Conservation (phyloP, 352 stramenopile species). For the Pythium folliculosum region DNA sequence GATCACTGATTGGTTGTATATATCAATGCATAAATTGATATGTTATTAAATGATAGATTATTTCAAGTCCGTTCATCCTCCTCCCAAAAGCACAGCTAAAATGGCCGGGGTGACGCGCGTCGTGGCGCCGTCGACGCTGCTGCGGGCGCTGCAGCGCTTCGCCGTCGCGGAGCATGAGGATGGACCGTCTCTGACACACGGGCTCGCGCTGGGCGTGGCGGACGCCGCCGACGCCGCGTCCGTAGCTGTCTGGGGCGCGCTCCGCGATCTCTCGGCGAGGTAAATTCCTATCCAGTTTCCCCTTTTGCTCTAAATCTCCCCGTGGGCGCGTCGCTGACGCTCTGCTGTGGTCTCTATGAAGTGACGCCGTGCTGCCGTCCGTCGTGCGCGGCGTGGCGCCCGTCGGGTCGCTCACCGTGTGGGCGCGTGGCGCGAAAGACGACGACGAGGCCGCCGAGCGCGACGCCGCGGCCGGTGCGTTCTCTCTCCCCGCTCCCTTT, state of each 20-base stretch:
- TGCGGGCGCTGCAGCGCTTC: slow-evolving; percentile 43
- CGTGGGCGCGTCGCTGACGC: no score
- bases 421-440: slow-evolving; percentile 11
- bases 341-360: not conserved
- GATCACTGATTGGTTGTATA: not conserved
- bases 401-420: slow-evolving; percentile 34
- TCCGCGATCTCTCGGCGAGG: slow-evolving; percentile 8
- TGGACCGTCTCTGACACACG: slow-evolving; percentile 6
- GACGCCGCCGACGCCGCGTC: not conserved
- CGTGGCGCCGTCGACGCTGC: slow-evolving; percentile 35
- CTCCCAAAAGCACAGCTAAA: not conserved
- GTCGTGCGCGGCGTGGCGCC: slow-evolving; percentile 32
- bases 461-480: slow-evolving; percentile 9
- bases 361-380: slow-evolving; percentile 22
- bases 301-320: no score
- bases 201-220: slow-evolving; percentile 31
- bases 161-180: slow-evolving; percentile 12
- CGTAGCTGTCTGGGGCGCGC: slow-evolving; percentile 22
- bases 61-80: no score
- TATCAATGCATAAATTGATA: not conserved
- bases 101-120: not conserved
- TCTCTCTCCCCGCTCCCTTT: not conserved
- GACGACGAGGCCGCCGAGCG: slow-evolving; percentile 17
- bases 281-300: not conserved
- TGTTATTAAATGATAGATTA: not conserved